A percentile compares a stretch with the other conserved stretches of the same genome.
These are phyloP conservation scores for Breviolum minutum DNA, from an alignment of 73 alveolate species.

Conservation along the genomic window DNA sequence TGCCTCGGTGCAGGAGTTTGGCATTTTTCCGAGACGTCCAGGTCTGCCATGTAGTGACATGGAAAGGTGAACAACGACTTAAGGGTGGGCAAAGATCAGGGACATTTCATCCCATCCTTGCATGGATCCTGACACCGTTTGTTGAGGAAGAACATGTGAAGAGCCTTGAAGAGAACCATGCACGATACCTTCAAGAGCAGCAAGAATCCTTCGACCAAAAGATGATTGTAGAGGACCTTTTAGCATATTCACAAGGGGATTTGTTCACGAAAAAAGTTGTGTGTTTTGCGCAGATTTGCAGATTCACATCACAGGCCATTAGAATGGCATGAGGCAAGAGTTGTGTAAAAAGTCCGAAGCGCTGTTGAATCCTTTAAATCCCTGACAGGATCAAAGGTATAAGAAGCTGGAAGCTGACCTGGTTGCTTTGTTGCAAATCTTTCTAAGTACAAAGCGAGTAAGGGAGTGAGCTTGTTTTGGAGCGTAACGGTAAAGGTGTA, in stretches of 20 bases:
- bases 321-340: too few species aligned
- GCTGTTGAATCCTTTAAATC: neutral
- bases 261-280: neutral
- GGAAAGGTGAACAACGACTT: too few species aligned
- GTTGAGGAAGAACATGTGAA: slow-evolving; percentile 96
- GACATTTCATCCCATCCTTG: too few species aligned
- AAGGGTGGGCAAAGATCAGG: too few species aligned
- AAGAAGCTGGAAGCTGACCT: slow-evolving; percentile 97
- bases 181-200: slow-evolving; percentile 95
- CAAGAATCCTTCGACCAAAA: slow-evolving; percentile 85
- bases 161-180: slow-evolving; percentile 96
- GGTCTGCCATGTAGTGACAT: too few species aligned
- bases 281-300: too few species aligned
- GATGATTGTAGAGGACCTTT: slow-evolving; percentile 62
- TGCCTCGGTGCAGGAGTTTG: neutral
- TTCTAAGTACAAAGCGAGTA: neutral
- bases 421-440: slow-evolving; percentile 91
- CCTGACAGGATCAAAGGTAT: slow-evolving; percentile 96
- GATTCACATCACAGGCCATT: too few species aligned
- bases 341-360: too few species aligned
- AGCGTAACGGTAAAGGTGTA: too few species aligned
- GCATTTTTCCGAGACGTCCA: too few species aligned
- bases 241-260: neutral
- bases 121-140: too few species aligned
- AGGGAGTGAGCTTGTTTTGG: too few species aligned